phyloP scores from a whole-genome alignment of 164 flowering plant species.

The Amborella trichopoda region DNA sequence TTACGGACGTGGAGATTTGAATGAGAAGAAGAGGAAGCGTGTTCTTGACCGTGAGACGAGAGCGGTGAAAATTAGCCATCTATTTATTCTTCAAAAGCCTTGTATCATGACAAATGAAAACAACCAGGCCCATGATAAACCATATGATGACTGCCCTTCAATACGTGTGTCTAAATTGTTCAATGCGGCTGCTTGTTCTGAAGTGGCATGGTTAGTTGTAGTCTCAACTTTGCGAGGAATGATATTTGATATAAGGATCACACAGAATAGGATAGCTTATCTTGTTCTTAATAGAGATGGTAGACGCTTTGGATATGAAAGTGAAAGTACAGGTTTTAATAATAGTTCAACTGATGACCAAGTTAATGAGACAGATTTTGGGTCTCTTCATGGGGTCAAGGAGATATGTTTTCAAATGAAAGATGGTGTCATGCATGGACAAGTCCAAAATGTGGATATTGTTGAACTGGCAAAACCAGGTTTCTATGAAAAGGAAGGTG shows the following conservation, averaged over 20 bases:
- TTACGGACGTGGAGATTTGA: slow-evolving; percentile 22
- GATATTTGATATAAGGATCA: slow-evolving; percentile 38
- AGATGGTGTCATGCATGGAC: slow-evolving; percentile 20
- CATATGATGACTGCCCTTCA: slow-evolving; percentile 41
- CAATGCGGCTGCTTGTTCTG: slow-evolving; percentile 38
- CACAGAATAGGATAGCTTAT: slow-evolving; percentile 42
- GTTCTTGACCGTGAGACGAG: slow-evolving; percentile 24
- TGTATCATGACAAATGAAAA: slow-evolving; percentile 26
- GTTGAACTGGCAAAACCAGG: too few species aligned
- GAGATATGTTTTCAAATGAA: slow-evolving; percentile 39
- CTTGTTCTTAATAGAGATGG: slow-evolving; percentile 30
- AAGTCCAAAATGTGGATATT: too few species aligned
- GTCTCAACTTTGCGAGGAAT: slow-evolving; percentile 40
- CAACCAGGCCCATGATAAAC: slow-evolving; percentile 32
- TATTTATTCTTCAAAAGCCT: slow-evolving; percentile 59
- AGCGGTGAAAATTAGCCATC: slow-evolving; percentile 29
- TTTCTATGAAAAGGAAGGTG: too few species aligned
- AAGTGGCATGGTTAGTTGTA: slow-evolving; percentile 68
- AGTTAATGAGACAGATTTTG: slow-evolving; percentile 1
- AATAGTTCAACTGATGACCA: too few species aligned
- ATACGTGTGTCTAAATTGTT: slow-evolving; percentile 29
- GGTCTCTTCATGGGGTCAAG: slow-evolving; percentile 10
- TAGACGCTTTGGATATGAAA: too few species aligned
- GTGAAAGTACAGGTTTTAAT: too few species aligned
- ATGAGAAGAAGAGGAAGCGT: slow-evolving; percentile 20